Base-by-base conservation (phyloP, 2,329 filamentous ascomycete genomes). In the Hypomyces rosellus region DNA sequence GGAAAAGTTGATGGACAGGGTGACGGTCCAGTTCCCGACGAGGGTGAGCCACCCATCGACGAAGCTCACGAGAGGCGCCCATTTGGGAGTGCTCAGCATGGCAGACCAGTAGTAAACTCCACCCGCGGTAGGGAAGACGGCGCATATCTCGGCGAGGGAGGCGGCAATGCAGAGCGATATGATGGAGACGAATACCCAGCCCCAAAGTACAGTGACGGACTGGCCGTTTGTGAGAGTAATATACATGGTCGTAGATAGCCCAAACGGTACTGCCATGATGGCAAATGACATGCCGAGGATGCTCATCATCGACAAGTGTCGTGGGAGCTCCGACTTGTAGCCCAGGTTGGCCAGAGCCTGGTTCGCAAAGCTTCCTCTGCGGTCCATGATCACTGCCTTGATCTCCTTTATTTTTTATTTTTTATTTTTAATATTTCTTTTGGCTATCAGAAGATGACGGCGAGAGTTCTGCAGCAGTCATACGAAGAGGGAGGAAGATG, bases 41-140 rank as follows among this genome's bases (percentile, higher is more conserved):
- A 84, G 79, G 54, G 82, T 85, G 57, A 85, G 85, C 85, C 85
- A 89, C 42, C 85, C 86, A 2, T 85, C 87, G 53, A 85, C 76
- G 74, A 85, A 89, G 44, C 82, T 85, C 34, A 87, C 76, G 20
- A 82, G 65, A 0, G 82, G 80, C 22, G 80, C 78, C 74, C 78
- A 86, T 45, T 66, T 69, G 56, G 75, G 75, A 64, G 81, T 82
- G 52, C 78, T 76, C 56, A 89, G 75, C 61, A 81, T 73, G 51
- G 85, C 84, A 7, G 84, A 85, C 85, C 85, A 89, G 67, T 89
- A 85, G 61, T 89, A 89, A 65, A 85, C 77, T 30, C 80, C 82
- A 57, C 79, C 79, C 12, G 78, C 78, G 4, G 73, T 77, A 0
- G 74, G 74, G 57, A 80, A 87, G n/a, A 83, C 82, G 5, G 82